These are phyloP conservation scores for Tolypocladium ophioglossoides DNA, from an alignment of 2,329 filamentous ascomycete genomes.

Conservation along the genomic window DNA sequence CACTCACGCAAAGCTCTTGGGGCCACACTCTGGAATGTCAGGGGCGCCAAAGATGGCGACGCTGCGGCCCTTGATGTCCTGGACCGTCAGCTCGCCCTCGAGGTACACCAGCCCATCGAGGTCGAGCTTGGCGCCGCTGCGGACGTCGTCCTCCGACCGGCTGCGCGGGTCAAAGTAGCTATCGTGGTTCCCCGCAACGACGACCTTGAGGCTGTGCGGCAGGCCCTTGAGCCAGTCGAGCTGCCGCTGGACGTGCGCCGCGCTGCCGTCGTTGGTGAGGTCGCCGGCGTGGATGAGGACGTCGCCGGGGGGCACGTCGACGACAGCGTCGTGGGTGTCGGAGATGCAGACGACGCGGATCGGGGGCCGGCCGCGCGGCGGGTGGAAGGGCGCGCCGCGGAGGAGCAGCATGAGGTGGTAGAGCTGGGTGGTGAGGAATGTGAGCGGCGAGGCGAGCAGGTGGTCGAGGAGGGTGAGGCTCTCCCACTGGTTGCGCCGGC, in stretches of 20 bases:
- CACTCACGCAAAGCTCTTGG: slow-evolving; percentile 49
- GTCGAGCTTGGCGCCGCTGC: slow-evolving; percentile 42
- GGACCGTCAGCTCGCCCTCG: slow-evolving; percentile 53
- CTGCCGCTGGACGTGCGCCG: slow-evolving; percentile 66
- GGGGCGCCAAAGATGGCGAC: slow-evolving; percentile 65
- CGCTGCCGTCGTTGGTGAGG: slow-evolving; percentile 62
- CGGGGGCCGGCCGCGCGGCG: slow-evolving; percentile 40
- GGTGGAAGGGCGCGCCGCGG: slow-evolving; percentile 52
- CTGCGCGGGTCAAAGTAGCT: slow-evolving; percentile 66
- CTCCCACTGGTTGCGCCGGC: slow-evolving; percentile 36
- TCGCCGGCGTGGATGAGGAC: slow-evolving; percentile 87
- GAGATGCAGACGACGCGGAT: slow-evolving; percentile 81
- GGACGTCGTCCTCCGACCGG: slow-evolving; percentile 44
- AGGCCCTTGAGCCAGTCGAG: slow-evolving; percentile 70
- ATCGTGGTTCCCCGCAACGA: slow-evolving; percentile 85
- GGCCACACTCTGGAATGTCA: slow-evolving; percentile 68
- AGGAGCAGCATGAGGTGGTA: slow-evolving; percentile 57
- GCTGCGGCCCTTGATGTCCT: slow-evolving; percentile 50
- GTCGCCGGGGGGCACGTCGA: slow-evolving; percentile 62
- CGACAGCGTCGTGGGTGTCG: slow-evolving; percentile 66
- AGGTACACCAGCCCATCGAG: slow-evolving; percentile 66
- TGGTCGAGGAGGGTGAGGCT: slow-evolving; percentile 47
- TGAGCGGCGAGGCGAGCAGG: slow-evolving; percentile 58
- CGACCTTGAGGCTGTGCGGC: slow-evolving; percentile 69
- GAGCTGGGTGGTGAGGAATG: slow-evolving; percentile 48